Percentiles rank a stretch among this genome's conserved stretches.
These are phyloP conservation scores for Leucosporidium yakuticum DNA, from an alignment of 768 basidiomycete species.

Conservation along the genomic window DNA sequence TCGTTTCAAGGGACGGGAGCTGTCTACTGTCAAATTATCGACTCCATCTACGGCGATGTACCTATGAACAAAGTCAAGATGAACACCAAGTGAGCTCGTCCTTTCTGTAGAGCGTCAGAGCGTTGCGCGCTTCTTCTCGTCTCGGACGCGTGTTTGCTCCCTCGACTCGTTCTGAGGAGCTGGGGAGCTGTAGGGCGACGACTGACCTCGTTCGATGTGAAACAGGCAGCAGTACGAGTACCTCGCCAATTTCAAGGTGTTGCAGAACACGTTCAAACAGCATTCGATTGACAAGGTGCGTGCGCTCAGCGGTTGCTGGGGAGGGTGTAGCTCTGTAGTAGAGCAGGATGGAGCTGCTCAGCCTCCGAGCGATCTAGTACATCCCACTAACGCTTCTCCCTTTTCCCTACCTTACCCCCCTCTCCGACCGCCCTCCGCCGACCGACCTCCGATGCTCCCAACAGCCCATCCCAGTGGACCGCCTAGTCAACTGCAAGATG, in stretches of 20 bases:
- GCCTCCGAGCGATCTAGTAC: background rate
- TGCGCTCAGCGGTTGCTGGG: conserved; percentile 1
- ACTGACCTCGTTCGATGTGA: background rate
- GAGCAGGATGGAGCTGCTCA: background rate
- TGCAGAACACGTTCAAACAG: conserved; percentile 84
- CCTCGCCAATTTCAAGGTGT: conserved; percentile 87
- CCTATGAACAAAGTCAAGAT: conserved; percentile 63
- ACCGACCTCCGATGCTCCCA: conserved; percentile 1
- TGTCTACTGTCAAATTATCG: conserved; percentile 90
- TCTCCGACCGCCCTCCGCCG: background rate
- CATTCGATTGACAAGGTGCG: conserved; percentile 91
- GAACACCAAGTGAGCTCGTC: conserved; percentile 60
- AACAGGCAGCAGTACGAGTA: conserved; percentile 67
- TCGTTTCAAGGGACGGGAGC: conserved; percentile 61
- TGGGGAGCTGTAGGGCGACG: background rate
- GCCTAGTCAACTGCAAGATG: conserved; percentile 96
- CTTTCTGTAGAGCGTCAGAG: too few relatives aligned
- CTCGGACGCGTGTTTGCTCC: background rate
- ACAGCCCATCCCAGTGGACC: conserved; percentile 92
- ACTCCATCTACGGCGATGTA: conserved; percentile 75
- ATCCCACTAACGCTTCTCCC: conserved; percentile 5
- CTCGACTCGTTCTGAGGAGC: background rate
- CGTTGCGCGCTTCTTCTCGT: background rate
- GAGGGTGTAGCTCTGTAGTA: background rate
- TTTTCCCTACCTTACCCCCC: conserved; percentile 5